Percentiles rank a stretch among this genome's conserved stretches.
Conservation (phyloP, 2,329 filamentous ascomycete genomes). For the Penicillium hesseltinei region DNA sequence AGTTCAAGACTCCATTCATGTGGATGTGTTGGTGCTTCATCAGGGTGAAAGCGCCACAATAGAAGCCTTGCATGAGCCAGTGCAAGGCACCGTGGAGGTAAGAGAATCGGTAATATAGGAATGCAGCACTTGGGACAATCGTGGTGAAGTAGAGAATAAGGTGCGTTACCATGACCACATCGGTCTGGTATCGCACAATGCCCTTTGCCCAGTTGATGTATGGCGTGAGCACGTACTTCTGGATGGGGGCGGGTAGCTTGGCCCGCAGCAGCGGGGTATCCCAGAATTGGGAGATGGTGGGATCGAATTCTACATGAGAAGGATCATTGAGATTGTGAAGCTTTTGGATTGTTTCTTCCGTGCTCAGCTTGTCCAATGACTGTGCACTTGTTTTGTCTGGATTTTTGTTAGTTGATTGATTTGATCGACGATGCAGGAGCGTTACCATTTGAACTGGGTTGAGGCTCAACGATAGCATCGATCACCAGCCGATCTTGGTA, state of each 20-base stretch:
- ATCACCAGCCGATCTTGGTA: constrained; percentile 42
- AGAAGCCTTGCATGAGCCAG: constrained; percentile 63
- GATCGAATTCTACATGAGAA: constrained; percentile 49
- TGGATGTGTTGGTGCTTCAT: constrained; percentile 87
- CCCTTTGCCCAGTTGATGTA: constrained; percentile 58
- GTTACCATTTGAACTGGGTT: constrained; percentile 22
- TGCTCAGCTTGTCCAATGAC: constrained; percentile 15
- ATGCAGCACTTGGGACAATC: constrained; percentile 65
- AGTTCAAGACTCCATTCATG: constrained; percentile 65
- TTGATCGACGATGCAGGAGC: not conserved
- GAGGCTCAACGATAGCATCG: constrained; percentile 34
- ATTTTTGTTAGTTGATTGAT: constrained; percentile 1
- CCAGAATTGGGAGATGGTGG: constrained; percentile 55
- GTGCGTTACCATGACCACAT: constrained; percentile 77
- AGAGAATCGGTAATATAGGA: constrained; percentile 64
- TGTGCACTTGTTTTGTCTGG: constrained; percentile 11
- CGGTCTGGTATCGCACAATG: constrained; percentile 64
- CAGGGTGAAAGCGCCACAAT: constrained; percentile 71
- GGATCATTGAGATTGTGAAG: constrained; percentile 53
- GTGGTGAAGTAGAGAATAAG: constrained; percentile 69
- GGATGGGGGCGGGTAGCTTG: constrained; percentile 38
- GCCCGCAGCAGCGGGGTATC: constrained; percentile 49
- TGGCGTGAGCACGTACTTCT: constrained; percentile 55
- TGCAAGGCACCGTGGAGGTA: constrained; percentile 68
- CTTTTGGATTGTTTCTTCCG: constrained; percentile 39